Conservation (phyloP, 108 stramenopile genomes). For the Conticribra guillardii region DNA sequence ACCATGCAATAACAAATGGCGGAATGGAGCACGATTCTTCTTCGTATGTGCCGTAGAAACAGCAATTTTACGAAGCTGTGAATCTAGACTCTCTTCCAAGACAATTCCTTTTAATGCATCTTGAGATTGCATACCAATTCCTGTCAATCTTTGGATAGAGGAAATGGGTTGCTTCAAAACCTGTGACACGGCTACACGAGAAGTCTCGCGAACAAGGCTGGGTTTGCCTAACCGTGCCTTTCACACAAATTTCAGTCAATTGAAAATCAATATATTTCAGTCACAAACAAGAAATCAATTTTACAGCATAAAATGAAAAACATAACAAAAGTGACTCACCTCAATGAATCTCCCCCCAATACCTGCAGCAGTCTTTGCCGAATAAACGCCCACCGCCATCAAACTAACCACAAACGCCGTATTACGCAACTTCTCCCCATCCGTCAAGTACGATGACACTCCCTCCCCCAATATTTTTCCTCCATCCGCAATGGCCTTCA, state of each 20-base stretch:
- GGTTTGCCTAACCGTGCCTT: constrained; percentile 94
- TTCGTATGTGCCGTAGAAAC: constrained; percentile 97
- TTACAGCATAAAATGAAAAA: neutral
- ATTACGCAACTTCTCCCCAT: constrained; percentile 91
- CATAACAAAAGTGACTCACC: constrained; percentile 28
- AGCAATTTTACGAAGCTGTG: constrained; percentile 91
- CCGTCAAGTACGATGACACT: constrained; percentile 78
- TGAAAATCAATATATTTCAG: neutral
- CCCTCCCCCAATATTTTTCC: constrained; percentile 90
- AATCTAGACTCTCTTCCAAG: constrained; percentile 82
- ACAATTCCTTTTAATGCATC: constrained; percentile 96
- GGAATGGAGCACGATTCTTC: constrained; percentile 97
- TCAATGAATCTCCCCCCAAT: constrained; percentile 95
- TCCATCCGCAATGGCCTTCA: constrained; percentile 92
- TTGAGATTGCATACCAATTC: constrained; percentile 66
- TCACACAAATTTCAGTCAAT: too few relatives aligned
- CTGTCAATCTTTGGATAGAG: constrained; percentile 64
- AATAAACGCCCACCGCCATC: constrained; percentile 93
- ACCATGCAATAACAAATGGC: constrained; percentile 98
- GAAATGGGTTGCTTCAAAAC: constrained; percentile 61
- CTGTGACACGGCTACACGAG: constrained; percentile 73
- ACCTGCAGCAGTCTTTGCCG: constrained; percentile 88
- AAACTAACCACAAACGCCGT: constrained; percentile 92
- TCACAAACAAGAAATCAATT: neutral
- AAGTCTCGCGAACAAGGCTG: constrained; percentile 96